A percentile compares a stretch with the other conserved stretches of the same genome.
These are phyloP conservation scores for Chrysanthemum seticuspe DNA, from an alignment of 129 eudicot genomes.

Conservation along the genomic window DNA sequence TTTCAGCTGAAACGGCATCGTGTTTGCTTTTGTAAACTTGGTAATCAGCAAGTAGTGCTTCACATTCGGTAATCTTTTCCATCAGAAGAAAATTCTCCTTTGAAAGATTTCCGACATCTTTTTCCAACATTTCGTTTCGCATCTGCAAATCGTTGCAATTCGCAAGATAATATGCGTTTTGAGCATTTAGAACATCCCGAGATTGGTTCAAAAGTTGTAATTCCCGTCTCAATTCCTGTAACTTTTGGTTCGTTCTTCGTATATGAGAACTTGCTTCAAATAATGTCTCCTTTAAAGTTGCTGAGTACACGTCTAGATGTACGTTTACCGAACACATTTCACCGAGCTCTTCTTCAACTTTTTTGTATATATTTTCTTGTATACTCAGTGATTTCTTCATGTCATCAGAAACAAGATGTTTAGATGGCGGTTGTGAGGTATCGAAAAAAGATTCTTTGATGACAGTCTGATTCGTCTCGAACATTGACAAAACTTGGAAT, in stretches of 20 bases:
- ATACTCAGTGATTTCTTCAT: conserved; percentile 58
- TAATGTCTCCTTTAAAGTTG: conserved; percentile 50
- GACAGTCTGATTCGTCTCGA: conserved; percentile 79
- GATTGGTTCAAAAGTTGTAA: conserved; percentile 48
- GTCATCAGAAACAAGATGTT: conserved; percentile 59
- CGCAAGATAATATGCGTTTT: conserved; percentile 51
- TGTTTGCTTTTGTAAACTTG: conserved; percentile 45
- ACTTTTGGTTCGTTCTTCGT: conserved; percentile 31
- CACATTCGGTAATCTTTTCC: conserved; percentile 62
- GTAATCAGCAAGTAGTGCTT: conserved; percentile 48
- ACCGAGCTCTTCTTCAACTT: conserved; percentile 68
- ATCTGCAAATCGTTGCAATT: conserved; percentile 55
- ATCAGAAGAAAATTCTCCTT: conserved; percentile 60
- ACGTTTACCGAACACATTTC: conserved; percentile 59
- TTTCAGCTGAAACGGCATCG: conserved; percentile 57
- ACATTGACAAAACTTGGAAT: conserved; percentile 85
- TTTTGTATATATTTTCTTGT: conserved; percentile 76
- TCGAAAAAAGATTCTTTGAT: conserved; percentile 67
- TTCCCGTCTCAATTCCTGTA: conserved; percentile 39
- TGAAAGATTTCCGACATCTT: conserved; percentile 53
- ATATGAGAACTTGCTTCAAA: conserved; percentile 46
- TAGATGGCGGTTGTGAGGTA: conserved; percentile 40
- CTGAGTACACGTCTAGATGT: conserved; percentile 68
- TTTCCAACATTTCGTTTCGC: conserved; percentile 63
- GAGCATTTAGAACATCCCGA: conserved; percentile 42